Evolutionary conservation across 2,329 filamentous ascomycete species (phyloP), one percentile per base, ranked within the genome.

Genomic region (Coniosporium uncinatum): DNA sequence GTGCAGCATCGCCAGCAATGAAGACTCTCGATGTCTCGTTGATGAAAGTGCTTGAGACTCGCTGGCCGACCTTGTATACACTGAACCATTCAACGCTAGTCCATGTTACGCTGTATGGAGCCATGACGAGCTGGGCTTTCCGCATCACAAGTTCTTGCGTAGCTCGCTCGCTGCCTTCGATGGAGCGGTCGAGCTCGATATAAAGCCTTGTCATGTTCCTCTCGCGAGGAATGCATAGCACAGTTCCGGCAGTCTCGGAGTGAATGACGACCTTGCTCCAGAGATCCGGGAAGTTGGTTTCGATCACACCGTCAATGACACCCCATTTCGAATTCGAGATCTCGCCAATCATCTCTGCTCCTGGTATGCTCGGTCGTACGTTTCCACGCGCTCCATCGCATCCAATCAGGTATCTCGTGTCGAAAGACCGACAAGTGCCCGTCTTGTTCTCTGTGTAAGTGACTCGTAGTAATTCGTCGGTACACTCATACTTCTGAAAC

Each of bases 311-410:
- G 42, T 74, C 71, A 68, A 73, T 73, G 2, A 75, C 70, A 5
- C 78, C 79, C 73, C 69, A 79, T 29, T 29, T 83, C 20, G 66
- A 67, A 49, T 64, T 67, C n/a, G n/a, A n/a, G n/a, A n/a, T n/a
- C n/a, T n/a, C n/a, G n/a, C n/a, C n/a, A n/a, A n/a, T n/a, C n/a
- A n/a, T n/a, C n/a, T n/a, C n/a, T n/a, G n/a, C n/a, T n/a, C n/a
- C n/a, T 2, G 73, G 70, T 17, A 36, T 16, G 33, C 73, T 75
- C 51, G 76, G 79, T 22, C 83, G 75, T 20, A 88, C 84, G 49
- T 76, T 76, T 5, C 81, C 86, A 50, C 85, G 79, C 1, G 84
- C 83, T 14, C 84, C 84, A 50, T 88, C 83, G 49, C 82, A 87
- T 47, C 84, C 84, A 16, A 17, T 17, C 8, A 36, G 33, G 13